A percentile compares a stretch with the other conserved stretches of the same genome.
Conservation (phyloP, 352 stramenopile species). For the Phytophthora quininea region DNA sequence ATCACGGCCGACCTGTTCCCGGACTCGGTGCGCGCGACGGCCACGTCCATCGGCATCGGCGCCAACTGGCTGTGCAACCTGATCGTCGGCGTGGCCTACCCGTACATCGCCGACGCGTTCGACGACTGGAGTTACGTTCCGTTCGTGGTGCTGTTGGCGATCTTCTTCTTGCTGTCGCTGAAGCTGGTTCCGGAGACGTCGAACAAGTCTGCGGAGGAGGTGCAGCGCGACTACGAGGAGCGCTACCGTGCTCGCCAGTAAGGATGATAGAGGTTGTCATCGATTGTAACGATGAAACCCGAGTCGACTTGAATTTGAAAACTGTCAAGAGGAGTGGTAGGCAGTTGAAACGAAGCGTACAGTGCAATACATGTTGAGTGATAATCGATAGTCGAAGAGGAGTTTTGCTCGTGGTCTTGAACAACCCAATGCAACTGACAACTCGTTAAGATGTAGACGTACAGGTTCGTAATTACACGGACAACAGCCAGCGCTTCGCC, state of each 20-base stretch:
- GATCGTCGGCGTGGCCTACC: conserved; percentile 54
- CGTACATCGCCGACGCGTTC: conserved; percentile 48
- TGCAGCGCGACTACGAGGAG: conserved; percentile 45
- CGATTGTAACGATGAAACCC: not conserved
- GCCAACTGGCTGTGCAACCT: conserved; percentile 60
- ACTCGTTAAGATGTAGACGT: not conserved
- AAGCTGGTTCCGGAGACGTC: conserved; percentile 57
- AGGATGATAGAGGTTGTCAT: not conserved
- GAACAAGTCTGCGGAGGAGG: conserved; percentile 58
- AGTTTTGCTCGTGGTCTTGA: not conserved
- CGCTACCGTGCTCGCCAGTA: conserved; percentile 16
- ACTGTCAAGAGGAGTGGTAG: not conserved
- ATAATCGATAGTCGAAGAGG: not conserved
- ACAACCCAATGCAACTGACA: not conserved
- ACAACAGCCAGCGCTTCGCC: too few species aligned
- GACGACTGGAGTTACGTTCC: conserved; percentile 47
- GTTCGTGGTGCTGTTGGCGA: conserved; percentile 46
- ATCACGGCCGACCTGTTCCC: conserved; percentile 27
- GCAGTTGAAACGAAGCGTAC: not conserved
- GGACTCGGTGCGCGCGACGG: conserved; percentile 28
- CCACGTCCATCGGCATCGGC: conserved; percentile 44
- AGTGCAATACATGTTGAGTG: not conserved
- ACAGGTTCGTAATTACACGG: too few species aligned
- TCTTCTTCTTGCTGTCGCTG: conserved; percentile 47
- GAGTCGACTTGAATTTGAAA: not conserved